phyloP scores from a whole-genome alignment of 371 early-diverging fungal species.

The Mortierella sp. region DNA sequence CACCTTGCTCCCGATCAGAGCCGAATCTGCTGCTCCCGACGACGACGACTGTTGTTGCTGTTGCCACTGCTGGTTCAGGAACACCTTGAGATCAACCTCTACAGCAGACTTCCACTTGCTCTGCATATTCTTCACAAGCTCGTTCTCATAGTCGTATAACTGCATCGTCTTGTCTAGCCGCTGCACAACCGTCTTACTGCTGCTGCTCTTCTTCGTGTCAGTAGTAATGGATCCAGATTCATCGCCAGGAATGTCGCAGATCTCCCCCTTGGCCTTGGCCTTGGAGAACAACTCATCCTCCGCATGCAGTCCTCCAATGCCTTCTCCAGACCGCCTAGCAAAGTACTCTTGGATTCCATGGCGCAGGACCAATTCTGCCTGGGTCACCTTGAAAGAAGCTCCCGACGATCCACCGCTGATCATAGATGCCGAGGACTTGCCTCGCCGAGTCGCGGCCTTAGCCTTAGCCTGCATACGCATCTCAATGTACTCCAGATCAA shows the following conservation, averaged over 20 bases:
- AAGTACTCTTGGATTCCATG: slow-evolving; percentile 47
- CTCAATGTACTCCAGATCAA: slow-evolving; percentile 33
- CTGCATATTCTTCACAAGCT: slow-evolving; percentile 31
- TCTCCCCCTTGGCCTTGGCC: neutral
- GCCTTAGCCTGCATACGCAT: slow-evolving; percentile 24
- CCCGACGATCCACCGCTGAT: neutral
- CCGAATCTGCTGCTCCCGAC: neutral
- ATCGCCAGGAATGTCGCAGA: too few relatives aligned
- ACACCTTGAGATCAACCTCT: slow-evolving; percentile 53
- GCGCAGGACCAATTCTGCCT: slow-evolving; percentile 35
- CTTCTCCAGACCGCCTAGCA: slow-evolving; percentile 40
- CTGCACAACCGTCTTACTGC: neutral
- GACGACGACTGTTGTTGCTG: slow-evolving; percentile 15
- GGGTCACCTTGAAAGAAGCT: slow-evolving; percentile 26
- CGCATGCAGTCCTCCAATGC: slow-evolving; percentile 41
- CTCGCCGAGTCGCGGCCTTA: neutral
- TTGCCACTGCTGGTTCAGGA: slow-evolving; percentile 53
- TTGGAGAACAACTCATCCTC: slow-evolving; percentile 33
- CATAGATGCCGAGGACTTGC: neutral
- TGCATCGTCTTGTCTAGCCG: slow-evolving; percentile 31
- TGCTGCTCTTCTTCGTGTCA: too few relatives aligned
- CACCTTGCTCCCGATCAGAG: neutral
- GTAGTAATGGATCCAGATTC: neutral
- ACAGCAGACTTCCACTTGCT: slow-evolving; percentile 59
- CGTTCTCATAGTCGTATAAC: slow-evolving; percentile 37